Evolutionary conservation across 1,139 yeast genomes (phyloP).

Genomic region (Sugiyamaella paludigena): DNA sequence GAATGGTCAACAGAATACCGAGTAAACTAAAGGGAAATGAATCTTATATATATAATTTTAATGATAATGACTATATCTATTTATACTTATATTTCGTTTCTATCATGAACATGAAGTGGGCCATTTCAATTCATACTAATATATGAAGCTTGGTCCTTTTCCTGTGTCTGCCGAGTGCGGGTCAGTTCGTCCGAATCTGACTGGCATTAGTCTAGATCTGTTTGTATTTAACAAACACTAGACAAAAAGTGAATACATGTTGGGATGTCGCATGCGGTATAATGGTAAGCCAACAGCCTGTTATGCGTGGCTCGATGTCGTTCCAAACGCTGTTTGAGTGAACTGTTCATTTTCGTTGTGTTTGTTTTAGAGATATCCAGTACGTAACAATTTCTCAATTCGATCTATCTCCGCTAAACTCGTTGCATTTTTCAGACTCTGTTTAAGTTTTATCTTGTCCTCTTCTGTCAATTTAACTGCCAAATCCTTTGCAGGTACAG

Average conservation of each 20-base stretch:
- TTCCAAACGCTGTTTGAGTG: no score
- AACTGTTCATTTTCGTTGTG: no score
- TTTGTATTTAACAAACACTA: no score
- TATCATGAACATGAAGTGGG: neutral
- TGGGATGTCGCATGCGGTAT: no score
- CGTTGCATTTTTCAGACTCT: constrained; percentile 58
- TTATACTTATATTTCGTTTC: neutral
- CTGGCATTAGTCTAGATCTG: no score
- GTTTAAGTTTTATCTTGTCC: constrained; percentile 52
- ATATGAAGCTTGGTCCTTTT: no score
- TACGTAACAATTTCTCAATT: constrained; percentile 54
- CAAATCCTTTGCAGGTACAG: constrained; percentile 20
- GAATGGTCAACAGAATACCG: constrained; percentile 13
- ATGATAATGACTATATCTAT: neutral
- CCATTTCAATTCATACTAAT: no score
- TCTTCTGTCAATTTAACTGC: constrained; percentile 50
- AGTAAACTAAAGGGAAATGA: neutral
- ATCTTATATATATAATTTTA: neutral
- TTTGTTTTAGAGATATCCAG: constrained; percentile 33
- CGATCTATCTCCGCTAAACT: constrained; percentile 72
- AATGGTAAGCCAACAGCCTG: no score
- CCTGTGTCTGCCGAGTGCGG: no score
- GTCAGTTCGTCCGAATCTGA: no score
- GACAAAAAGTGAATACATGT: no score
- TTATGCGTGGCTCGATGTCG: no score